phyloP scores from a whole-genome alignment of 2,329 filamentous ascomycete genomes.

The Sporothrix variecibatus region DNA sequence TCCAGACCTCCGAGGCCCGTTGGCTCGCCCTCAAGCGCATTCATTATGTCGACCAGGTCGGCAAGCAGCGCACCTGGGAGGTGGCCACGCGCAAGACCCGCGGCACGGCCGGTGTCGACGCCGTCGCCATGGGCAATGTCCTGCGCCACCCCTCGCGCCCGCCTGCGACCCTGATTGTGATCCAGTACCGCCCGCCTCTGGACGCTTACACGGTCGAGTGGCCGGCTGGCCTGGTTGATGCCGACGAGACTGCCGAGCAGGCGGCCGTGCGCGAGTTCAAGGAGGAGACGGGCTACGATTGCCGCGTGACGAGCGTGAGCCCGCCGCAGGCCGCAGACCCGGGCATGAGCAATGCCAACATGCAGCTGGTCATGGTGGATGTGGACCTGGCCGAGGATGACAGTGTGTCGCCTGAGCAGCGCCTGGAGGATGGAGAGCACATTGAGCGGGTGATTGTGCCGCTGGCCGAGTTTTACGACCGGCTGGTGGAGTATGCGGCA shows the following conservation, averaged over 20 bases:
- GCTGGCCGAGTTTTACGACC: conserved; percentile 56
- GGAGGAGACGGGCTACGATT: conserved; percentile 60
- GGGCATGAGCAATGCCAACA: conserved; percentile 61
- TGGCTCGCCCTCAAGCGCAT: conserved; percentile 60
- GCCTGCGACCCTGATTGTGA: conserved; percentile 42
- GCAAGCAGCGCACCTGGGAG: conserved; percentile 59
- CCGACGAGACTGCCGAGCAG: conserved; percentile 52
- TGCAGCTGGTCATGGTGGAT: conserved; percentile 63
- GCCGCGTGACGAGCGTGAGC: conserved; percentile 48
- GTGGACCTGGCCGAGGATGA: conserved; percentile 54
- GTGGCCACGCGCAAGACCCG: conserved; percentile 61
- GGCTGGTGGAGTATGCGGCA: conserved; percentile 49
- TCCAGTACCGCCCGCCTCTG: conserved; percentile 41
- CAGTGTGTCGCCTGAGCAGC: conserved; percentile 55
- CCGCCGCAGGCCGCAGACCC: conserved; percentile 60
- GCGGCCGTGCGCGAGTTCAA: conserved; percentile 56
- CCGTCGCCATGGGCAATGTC: conserved; percentile 64
- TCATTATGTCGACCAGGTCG: conserved; percentile 59
- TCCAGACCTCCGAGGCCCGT: conserved; percentile 54
- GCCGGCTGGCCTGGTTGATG: conserved; percentile 57
- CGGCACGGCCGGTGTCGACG: conserved; percentile 56
- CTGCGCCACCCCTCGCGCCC: conserved; percentile 49
- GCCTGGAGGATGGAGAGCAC: conserved; percentile 61
- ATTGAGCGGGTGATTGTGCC: conserved; percentile 63
- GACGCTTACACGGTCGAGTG: conserved; percentile 56